Evolutionary conservation across 129 eudicot species (phyloP).

Genomic region (Helichrysum umbraculigerum): DNA sequence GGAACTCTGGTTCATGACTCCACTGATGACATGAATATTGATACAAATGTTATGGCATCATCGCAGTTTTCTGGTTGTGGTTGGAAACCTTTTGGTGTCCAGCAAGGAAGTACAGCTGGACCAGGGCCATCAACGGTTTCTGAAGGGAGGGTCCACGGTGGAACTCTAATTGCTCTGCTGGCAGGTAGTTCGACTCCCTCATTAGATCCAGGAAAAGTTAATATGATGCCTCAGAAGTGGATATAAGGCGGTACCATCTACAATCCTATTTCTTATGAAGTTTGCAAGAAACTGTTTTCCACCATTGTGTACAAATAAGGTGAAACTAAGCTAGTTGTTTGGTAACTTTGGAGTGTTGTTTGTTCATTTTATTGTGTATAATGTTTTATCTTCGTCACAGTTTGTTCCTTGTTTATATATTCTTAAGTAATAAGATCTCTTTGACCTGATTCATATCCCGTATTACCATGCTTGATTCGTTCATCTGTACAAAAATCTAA

Average conservation of each 20-base stretch:
- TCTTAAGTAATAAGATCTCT: neutral
- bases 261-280: neutral
- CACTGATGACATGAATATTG: constrained; percentile 3
- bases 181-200: constrained; percentile 22
- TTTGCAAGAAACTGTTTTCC: constrained; percentile 3
- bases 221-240: constrained; percentile 44
- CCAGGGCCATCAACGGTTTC: constrained; percentile 25
- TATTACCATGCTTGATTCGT: constrained; percentile 21
- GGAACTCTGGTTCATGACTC: constrained; percentile 45
- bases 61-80: neutral
- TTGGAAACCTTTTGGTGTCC: constrained; percentile 7
- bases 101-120: constrained; percentile 1
- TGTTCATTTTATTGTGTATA: neutral
- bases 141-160: constrained; percentile 92
- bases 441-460: neutral
- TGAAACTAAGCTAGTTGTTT: constrained; percentile 3
- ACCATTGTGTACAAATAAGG: constrained; percentile 30
- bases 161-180: constrained; percentile 59
- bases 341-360: constrained; percentile 14
- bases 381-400: constrained; percentile 13
- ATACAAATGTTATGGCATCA: neutral
- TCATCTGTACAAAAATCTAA: constrained; percentile 6
- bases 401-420: neutral
- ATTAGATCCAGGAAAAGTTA: constrained; percentile 36
- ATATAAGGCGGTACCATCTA: constrained; percentile 35